Percentiles rank a stretch among this genome's conserved stretches.
These are phyloP conservation scores for Helichrysum umbraculigerum DNA, from an alignment of 129 eudicot species.

Conservation along the genomic window DNA sequence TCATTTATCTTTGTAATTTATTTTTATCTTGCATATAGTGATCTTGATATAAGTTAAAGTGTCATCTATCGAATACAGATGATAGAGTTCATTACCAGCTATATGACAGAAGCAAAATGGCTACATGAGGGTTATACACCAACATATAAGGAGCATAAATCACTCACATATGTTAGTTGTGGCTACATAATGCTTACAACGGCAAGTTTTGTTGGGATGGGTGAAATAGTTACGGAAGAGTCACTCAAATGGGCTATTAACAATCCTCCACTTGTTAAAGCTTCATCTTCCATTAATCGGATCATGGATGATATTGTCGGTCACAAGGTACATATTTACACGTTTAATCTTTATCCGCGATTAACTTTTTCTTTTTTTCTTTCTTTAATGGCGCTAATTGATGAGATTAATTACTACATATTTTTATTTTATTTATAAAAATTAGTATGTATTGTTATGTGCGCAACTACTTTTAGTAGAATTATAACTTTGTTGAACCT, in stretches of 20 bases:
- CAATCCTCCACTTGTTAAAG: neutral
- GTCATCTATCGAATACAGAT: neutral
- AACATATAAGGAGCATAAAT: neutral
- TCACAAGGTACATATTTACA: neutral
- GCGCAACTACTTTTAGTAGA: too few species aligned
- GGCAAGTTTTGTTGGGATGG: neutral
- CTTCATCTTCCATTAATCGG: neutral
- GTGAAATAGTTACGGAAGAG: neutral
- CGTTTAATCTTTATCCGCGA: too few species aligned
- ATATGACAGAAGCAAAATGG: neutral
- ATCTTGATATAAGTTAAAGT: too few species aligned
- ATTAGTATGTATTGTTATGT: too few species aligned
- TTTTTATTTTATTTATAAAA: too few species aligned
- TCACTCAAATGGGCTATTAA: neutral
- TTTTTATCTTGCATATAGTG: too few species aligned
- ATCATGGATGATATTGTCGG: neutral
- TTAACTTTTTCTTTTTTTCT: too few species aligned
- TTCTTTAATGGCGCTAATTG: too few species aligned
- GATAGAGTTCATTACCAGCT: neutral
- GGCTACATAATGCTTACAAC: neutral
- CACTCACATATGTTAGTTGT: neutral
- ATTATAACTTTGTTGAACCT: too few species aligned
- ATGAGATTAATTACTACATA: too few species aligned
- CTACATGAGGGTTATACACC: neutral
- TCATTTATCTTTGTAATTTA: too few species aligned